These are phyloP conservation scores for Basidiobolus meristosporus DNA, from an alignment of 371 early-diverging fungal species.

Conservation along the genomic window DNA sequence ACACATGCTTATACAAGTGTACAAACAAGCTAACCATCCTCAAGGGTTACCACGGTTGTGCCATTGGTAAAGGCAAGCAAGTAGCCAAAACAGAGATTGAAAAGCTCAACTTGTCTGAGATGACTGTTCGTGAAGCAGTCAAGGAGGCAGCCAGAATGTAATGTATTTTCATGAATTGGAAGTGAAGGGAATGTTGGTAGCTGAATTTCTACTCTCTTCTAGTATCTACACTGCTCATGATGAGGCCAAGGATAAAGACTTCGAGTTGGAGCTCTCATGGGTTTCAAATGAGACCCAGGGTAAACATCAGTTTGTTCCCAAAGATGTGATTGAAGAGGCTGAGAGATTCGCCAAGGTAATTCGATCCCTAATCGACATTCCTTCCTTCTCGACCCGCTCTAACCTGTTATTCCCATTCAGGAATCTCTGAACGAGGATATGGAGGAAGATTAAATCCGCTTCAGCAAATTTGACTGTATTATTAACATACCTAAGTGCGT, in stretches of 20 bases:
- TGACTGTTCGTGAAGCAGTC: slow-evolving; percentile 79
- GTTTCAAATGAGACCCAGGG: slow-evolving; percentile 67
- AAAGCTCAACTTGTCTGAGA: slow-evolving; percentile 69
- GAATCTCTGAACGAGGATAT: no score
- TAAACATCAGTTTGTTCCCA: slow-evolving; percentile 71
- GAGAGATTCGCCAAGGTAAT: slow-evolving; percentile 60
- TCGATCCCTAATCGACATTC: no score
- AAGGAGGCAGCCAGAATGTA: slow-evolving; percentile 90
- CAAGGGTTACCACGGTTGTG: slow-evolving; percentile 86
- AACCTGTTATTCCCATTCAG: no score
- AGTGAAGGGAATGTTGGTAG: neutral
- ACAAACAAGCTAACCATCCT: neutral
- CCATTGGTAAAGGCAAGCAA: slow-evolving; percentile 90
- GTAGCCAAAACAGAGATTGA: slow-evolving; percentile 95
- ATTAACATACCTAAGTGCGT: no score
- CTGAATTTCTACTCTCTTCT: neutral
- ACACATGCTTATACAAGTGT: neutral
- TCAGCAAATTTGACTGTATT: no score
- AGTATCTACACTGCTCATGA: slow-evolving; percentile 90
- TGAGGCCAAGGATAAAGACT: slow-evolving; percentile 92
- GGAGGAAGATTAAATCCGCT: no score
- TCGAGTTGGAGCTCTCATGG: slow-evolving; percentile 95
- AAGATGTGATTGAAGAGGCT: slow-evolving; percentile 72
- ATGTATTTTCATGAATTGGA: slow-evolving; percentile 3
- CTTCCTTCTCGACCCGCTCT: no score